Evolutionary conservation across 2,329 filamentous ascomycete genomes (phyloP), one percentile per base, ranked within the genome.

Genomic region (Penicillium sp.): DNA sequence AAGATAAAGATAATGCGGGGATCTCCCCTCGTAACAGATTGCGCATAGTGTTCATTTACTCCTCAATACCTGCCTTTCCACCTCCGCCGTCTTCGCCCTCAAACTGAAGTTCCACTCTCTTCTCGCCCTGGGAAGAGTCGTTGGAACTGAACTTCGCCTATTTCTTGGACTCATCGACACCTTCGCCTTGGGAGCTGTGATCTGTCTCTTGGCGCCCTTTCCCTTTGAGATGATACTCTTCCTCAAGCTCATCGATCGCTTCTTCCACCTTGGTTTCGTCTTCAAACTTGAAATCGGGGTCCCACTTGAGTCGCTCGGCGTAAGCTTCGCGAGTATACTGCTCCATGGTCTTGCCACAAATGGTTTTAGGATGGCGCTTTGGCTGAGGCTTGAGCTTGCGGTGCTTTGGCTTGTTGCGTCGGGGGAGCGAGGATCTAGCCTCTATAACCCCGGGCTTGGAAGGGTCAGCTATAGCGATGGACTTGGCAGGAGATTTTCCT

Each of bases 321-420:
- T 53, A 48, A 1, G 34, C 6, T 13, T 53, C 50, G 14, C 50
- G 50, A 9, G 50, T 53, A 29, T 53, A 49, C 21, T 53, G 44
- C 21, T 53, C 50, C 16, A 53, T 29, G 18, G 44, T 53, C 13
- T 52, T 52, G 11, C 50, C 44, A 4, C 34, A 48, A 21, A 34
- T 44, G 43, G 50, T 52, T 29, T 52, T 48, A 8, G 50, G 50
- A 9, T 48, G 43, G 10, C 48, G 43, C 29, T 49, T 53, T 43
- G 32, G 5, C 8, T 27, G 5, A 27, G 24, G 32, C 50, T 49
- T 53, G 29, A 49, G 50, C 16, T 48, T 48, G 36, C 43, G 43
- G 29, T 52, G 49, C 44, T 36, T 36, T 4, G 34, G 34, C 34
- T n/a, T 36, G 34, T n/a, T 36, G 34, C 34, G 34, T 36, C 13